These are phyloP conservation scores for Atkinsonella texensis DNA, from an alignment of 2,329 filamentous ascomycete species.

Conservation along the genomic window DNA sequence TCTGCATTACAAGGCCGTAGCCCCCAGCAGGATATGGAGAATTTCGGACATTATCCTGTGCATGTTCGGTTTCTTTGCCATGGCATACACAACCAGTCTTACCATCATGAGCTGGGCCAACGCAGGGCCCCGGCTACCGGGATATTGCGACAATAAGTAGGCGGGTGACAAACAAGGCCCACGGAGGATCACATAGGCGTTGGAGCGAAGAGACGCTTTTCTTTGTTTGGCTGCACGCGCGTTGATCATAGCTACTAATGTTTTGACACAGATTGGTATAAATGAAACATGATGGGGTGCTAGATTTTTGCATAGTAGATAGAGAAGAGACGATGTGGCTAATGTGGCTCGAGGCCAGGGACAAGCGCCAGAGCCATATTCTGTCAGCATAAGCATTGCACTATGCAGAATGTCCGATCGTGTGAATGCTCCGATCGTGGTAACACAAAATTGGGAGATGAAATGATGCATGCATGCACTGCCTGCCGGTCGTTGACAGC, in stretches of 20 bases:
- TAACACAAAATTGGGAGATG: too few relatives aligned
- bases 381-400: background rate
- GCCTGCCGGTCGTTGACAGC: background rate
- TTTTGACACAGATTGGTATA: constrained; percentile 3
- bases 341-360: background rate
- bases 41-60: constrained; percentile 63
- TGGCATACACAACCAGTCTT: constrained; percentile 81
- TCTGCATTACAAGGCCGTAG: constrained; percentile 75
- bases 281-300: background rate
- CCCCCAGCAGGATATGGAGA: constrained; percentile 54
- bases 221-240: background rate
- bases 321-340: background rate
- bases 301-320: constrained; percentile 4
- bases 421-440: too few relatives aligned
- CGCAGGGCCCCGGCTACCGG: constrained; percentile 35
- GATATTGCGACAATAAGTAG: constrained; percentile 39
- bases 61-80: constrained; percentile 72
- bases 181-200: background rate
- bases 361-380: background rate
- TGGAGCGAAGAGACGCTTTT: background rate
- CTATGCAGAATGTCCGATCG: too few relatives aligned
- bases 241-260: background rate
- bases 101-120: constrained; percentile 80
- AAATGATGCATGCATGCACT: too few relatives aligned
- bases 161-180: background rate